These are phyloP conservation scores for Neopestalotiopsis sp. DNA, from an alignment of 2,329 filamentous ascomycete species.

Conservation along the genomic window DNA sequence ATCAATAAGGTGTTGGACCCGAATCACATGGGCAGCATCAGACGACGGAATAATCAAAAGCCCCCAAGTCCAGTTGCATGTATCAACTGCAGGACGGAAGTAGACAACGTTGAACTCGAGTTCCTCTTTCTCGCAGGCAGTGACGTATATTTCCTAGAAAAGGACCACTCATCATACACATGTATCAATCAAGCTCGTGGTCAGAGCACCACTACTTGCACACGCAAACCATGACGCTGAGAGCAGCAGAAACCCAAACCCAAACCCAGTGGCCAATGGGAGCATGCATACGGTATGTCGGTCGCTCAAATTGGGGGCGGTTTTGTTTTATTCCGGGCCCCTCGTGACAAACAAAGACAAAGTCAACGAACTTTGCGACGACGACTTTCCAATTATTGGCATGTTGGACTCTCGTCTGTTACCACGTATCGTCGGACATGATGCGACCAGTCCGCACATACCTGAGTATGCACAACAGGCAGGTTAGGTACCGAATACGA, in stretches of 20 bases:
- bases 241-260: neutral
- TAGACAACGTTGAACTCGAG: neutral
- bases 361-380: neutral
- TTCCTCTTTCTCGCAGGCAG: neutral
- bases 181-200: slow-evolving; percentile 1
- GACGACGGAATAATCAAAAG: neutral
- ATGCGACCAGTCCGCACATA: neutral
- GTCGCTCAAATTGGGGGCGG: neutral
- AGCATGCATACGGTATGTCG: neutral
- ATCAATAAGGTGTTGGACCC: neutral
- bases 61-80: neutral
- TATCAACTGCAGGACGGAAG: too few species aligned
- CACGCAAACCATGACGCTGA: neutral
- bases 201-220: slow-evolving; percentile 1
- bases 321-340: neutral
- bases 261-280: slow-evolving; percentile 1
- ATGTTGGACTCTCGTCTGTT: neutral
- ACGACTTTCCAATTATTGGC: neutral
- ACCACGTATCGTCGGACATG: neutral
- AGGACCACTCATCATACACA: neutral
- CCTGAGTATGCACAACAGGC: neutral
- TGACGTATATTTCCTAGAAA: neutral
- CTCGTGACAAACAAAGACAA: neutral
- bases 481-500: neutral
- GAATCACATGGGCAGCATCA: neutral